Percentiles rank a stretch among this genome's conserved stretches.
Evolutionary conservation across 306 rosid genomes (phyloP).

Genomic region (Trifolium repens): DNA sequence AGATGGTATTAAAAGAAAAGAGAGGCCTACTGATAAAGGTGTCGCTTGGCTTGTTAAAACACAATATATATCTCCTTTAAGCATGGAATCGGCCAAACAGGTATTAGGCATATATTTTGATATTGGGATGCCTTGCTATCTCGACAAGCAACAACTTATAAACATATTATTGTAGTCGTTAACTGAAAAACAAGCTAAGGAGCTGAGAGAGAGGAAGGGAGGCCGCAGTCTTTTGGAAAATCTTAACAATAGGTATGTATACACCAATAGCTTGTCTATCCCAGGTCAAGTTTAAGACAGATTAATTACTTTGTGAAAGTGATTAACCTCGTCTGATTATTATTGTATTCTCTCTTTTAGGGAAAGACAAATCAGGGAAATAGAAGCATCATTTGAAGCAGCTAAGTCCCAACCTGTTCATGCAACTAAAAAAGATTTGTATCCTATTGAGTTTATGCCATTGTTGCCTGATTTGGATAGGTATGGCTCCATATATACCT

Average conservation of each 20-base stretch:
- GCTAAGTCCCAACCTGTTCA: conserved; percentile 90
- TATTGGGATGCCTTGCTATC: conserved; percentile 32
- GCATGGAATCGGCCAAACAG: conserved; percentile 93
- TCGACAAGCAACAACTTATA: conserved; percentile 30
- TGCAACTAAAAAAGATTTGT: conserved; percentile 82
- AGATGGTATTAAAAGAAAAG: conserved; percentile 88
- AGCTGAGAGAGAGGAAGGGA: conserved; percentile 85
- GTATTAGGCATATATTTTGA: conserved; percentile 46
- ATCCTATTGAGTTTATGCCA: conserved; percentile 94
- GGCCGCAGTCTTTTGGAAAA: conserved; percentile 74
- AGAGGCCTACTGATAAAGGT: conserved; percentile 97
- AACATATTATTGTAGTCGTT: conserved; percentile 67
- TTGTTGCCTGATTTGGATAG: conserved; percentile 87
- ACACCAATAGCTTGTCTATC: conserved; percentile 24
- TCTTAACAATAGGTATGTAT: conserved; percentile 71
- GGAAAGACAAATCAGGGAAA: conserved; percentile 94
- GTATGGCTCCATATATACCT: conserved; percentile 49
- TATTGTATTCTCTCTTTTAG: conserved; percentile 50
- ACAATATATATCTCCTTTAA: conserved; percentile 94
- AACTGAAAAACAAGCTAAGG: conserved; percentile 98
- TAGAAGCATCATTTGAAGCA: conserved; percentile 98
- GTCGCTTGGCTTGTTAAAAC: conserved; percentile 99
- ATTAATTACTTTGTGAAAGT: conserved; percentile 15
- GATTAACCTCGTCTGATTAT: conserved; percentile 22
- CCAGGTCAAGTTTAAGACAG: background rate